A percentile compares a stretch with the other conserved stretches of the same genome.
Conservation (phyloP, 257 asterid genomes). For the Handroanthus guayacan region DNA sequence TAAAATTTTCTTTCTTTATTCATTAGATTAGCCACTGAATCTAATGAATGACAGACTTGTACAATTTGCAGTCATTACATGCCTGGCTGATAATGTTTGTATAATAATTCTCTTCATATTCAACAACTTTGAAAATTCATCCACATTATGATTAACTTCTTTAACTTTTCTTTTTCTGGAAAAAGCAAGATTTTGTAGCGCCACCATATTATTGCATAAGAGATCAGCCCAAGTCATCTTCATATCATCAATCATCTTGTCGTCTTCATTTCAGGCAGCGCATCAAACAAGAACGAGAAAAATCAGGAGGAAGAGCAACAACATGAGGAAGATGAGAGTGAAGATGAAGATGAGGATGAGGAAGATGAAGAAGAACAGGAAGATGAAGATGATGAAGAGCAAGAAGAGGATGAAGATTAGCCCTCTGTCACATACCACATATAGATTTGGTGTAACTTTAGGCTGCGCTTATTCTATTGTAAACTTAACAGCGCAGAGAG, state of each 20-base stretch:
- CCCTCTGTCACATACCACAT: neutral
- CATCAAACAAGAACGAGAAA: constrained; percentile 39
- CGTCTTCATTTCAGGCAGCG: constrained; percentile 39
- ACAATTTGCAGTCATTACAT: neutral
- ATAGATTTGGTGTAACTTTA: constrained; percentile 8
- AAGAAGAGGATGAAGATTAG: constrained; percentile 31
- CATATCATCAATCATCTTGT: neutral
- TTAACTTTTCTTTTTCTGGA: neutral
- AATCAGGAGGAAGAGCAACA: constrained; percentile 26
- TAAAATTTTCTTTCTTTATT: constrained; percentile 6
- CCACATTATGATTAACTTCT: neutral
- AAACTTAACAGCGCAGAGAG: constrained; percentile 4
- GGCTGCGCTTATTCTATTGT: neutral
- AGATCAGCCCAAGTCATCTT: neutral
- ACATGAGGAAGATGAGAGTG: constrained; percentile 27
- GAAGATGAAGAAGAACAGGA: constrained; percentile 35
- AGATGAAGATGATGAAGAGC: neutral
- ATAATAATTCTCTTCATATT: neutral
- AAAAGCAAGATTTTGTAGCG: neutral
- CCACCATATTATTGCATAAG: neutral
- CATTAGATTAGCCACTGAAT: constrained; percentile 21
- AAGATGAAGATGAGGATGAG: constrained; percentile 26
- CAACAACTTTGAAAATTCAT: neutral
- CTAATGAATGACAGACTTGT: neutral
- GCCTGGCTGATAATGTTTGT: neutral